These are phyloP conservation scores for Thelephora aurantiotincta DNA, from an alignment of 768 basidiomycete genomes.

Conservation along the genomic window DNA sequence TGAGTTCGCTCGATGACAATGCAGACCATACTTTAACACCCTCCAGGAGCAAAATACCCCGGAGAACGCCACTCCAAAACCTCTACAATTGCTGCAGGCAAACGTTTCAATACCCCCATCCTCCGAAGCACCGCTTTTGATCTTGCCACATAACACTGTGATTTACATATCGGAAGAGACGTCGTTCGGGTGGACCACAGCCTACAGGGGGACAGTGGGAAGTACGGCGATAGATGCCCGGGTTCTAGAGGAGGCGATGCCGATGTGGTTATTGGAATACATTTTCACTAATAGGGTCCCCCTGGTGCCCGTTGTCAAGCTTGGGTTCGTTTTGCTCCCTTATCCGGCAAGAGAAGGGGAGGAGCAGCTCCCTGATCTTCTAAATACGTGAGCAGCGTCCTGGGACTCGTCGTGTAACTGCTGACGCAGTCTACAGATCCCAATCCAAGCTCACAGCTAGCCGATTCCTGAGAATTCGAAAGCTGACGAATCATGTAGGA, in stretches of 20 bases:
- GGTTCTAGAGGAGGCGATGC: conserved; percentile 62
- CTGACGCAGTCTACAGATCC: conserved; percentile 24
- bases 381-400: conserved; percentile 57
- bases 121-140: conserved; percentile 55
- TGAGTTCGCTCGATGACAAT: no score
- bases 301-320: conserved; percentile 43
- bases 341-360: conserved; percentile 44
- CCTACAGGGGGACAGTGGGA: conserved; percentile 63
- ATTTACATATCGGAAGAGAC: conserved; percentile 77
- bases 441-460: conserved; percentile 85
- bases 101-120: conserved; percentile 57
- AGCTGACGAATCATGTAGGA: conserved; percentile 69
- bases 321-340: conserved; percentile 84
- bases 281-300: conserved; percentile 54
- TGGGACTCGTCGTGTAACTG: not conserved
- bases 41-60: conserved; percentile 13
- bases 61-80: conserved; percentile 24
- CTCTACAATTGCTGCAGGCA: conserved; percentile 39
- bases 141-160: conserved; percentile 42
- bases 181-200: conserved; percentile 53
- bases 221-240: conserved; percentile 38
- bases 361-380: conserved; percentile 61
- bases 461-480: conserved; percentile 72
- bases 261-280: conserved; percentile 83
- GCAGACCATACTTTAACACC: not conserved